These are phyloP conservation scores for Kodamaea suecica DNA, from an alignment of 1,139 yeast species.

Conservation along the genomic window DNA sequence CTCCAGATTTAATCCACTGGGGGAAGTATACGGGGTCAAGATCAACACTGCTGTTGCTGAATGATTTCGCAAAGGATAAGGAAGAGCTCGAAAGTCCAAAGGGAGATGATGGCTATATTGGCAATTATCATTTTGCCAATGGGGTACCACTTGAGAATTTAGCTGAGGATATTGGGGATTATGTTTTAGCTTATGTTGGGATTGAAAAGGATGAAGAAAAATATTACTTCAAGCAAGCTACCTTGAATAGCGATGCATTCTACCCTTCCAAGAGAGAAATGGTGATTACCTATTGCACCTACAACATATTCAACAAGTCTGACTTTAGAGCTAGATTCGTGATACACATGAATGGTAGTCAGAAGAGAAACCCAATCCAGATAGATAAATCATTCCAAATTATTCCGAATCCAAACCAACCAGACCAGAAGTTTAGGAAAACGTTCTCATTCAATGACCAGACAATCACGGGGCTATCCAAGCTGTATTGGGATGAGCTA, in stretches of 20 bases:
- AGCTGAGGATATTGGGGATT: slow-evolving; percentile 28
- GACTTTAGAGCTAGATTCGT: slow-evolving; percentile 44
- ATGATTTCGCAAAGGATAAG: slow-evolving; percentile 25
- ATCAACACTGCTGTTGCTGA: slow-evolving; percentile 27
- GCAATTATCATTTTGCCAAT: slow-evolving; percentile 39
- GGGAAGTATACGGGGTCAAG: slow-evolving; percentile 36
- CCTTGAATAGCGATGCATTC: slow-evolving; percentile 7
- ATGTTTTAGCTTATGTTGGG: slow-evolving; percentile 29
- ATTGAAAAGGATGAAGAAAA: slow-evolving; percentile 18
- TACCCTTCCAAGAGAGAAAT: slow-evolving; percentile 27
- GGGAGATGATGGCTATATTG: slow-evolving; percentile 42
- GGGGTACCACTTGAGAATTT: slow-evolving; percentile 28
- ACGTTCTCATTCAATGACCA: slow-evolving; percentile 18
- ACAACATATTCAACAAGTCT: slow-evolving; percentile 46
- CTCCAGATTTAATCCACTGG: slow-evolving; percentile 41
- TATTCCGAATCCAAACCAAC: slow-evolving; percentile 19
- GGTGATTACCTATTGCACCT: slow-evolving; percentile 48
- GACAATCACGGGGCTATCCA: slow-evolving; percentile 21
- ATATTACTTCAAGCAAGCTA: slow-evolving; percentile 16
- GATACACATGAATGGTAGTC: slow-evolving; percentile 21
- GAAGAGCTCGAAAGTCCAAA: slow-evolving; percentile 9
- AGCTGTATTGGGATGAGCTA: slow-evolving; percentile 34
- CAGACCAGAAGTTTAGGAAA: slow-evolving; percentile 16
- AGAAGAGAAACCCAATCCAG: slow-evolving; percentile 20
- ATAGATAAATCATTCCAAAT: slow-evolving; percentile 33